Conservation (phyloP, 495 filamentous ascomycete genomes). For the Penicillium ucsense region DNA sequence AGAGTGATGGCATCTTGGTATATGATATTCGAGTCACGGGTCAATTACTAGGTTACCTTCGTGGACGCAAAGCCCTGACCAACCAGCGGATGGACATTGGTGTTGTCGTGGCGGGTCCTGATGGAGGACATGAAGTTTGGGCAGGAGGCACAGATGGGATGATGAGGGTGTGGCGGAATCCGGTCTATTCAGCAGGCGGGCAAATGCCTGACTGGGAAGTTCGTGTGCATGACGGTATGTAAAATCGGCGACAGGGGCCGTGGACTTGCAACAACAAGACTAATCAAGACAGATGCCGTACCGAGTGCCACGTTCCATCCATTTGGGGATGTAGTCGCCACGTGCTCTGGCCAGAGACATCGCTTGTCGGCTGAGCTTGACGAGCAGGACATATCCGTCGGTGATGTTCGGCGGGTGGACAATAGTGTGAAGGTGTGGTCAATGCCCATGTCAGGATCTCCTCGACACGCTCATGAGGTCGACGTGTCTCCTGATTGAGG, state of each 20-base stretch:
- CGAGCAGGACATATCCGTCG: constrained; percentile 2
- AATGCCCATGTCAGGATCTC: constrained; percentile 19
- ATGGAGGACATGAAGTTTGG: constrained; percentile 65
- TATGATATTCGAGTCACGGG: constrained; percentile 77
- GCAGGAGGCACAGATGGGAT: constrained; percentile 72
- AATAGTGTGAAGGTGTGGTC: constrained; percentile 61
- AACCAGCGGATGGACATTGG: constrained; percentile 77
- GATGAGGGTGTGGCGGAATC: constrained; percentile 66
- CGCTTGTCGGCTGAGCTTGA: constrained; percentile 2
- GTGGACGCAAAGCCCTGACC: constrained; percentile 57
- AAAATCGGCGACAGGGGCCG: too few relatives aligned
- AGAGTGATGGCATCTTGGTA: constrained; percentile 59
- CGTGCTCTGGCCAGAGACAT: constrained; percentile 56
- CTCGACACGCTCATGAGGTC: too few relatives aligned
- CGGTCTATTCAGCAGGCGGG: constrained; percentile 43
- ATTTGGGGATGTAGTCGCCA: constrained; percentile 59
- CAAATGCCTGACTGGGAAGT: constrained; percentile 49
- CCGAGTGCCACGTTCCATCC: constrained; percentile 57
- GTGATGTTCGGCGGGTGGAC: constrained; percentile 22
- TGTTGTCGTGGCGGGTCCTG: constrained; percentile 36
- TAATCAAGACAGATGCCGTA: constrained; percentile 38
- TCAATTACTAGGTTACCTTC: constrained; percentile 57
- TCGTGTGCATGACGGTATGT: constrained; percentile 45
- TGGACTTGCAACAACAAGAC: too few relatives aligned
- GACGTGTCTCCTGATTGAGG: not conserved